Evolutionary conservation across 1,139 yeast genomes (phyloP).

Genomic region (Pichia sp.): DNA sequence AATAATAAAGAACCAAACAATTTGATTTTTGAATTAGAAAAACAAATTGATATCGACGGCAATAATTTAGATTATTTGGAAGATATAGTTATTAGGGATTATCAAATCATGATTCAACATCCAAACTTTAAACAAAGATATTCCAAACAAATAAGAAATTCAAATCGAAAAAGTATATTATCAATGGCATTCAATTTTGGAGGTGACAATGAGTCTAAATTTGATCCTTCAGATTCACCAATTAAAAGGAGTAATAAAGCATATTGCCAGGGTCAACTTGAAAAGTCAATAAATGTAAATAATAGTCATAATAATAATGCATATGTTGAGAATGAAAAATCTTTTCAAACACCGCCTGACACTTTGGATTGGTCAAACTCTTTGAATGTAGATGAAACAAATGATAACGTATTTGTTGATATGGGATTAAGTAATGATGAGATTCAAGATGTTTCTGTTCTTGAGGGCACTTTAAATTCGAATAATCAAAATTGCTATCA

Average conservation of each 20-base stretch:
- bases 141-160: conserved; percentile 19
- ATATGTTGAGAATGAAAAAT: conserved; percentile 13
- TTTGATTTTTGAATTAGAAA: conserved; percentile 11
- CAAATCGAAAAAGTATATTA: conserved; percentile 21
- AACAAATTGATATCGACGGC: conserved; percentile 34
- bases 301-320: neutral
- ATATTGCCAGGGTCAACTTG: conserved; percentile 8
- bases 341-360: conserved; percentile 30
- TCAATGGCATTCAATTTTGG: conserved; percentile 18
- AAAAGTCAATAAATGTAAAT: conserved; percentile 4
- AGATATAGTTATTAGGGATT: conserved; percentile 73
- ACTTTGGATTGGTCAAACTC: conserved; percentile 32
- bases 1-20: neutral
- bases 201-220: conserved; percentile 13
- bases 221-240: conserved; percentile 21
- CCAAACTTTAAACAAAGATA: conserved; percentile 19
- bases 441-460: conserved; percentile 7
- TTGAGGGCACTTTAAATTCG: neutral
- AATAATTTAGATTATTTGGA: conserved; percentile 62
- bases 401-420: conserved; percentile 11
- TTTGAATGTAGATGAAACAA: conserved; percentile 16
- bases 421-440: conserved; percentile 12
- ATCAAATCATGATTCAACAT: conserved; percentile 31
- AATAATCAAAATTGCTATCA: neutral
- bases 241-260: conserved; percentile 10